A percentile compares a stretch with the other conserved stretches of the same genome.
Conservation (phyloP, 768 basidiomycete species). For the Phlegmacium glaucopus region DNA sequence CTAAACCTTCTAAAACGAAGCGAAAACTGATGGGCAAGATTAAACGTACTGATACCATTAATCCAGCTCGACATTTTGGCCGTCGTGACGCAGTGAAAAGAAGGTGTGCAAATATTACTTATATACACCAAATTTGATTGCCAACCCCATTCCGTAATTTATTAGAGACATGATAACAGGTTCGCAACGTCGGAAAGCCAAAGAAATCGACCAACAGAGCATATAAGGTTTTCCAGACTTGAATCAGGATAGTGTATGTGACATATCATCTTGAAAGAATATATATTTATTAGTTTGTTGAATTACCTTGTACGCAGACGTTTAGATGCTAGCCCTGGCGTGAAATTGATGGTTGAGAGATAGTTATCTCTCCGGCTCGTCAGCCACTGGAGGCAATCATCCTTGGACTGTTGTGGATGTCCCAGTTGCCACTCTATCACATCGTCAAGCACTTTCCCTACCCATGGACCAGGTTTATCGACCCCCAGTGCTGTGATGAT, state of each 20-base stretch:
- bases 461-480: constrained; percentile 66
- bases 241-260: not conserved
- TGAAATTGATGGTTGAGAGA: constrained; percentile 17
- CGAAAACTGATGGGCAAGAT: constrained; percentile 81
- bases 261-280: not conserved
- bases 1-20: constrained; percentile 88
- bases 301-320: constrained; percentile 32
- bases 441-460: constrained; percentile 55
- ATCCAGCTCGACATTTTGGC: constrained; percentile 65
- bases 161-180: constrained; percentile 75
- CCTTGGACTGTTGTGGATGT: constrained; percentile 62
- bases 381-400: constrained; percentile 72
- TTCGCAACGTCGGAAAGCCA: constrained; percentile 59
- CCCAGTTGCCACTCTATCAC: constrained; percentile 86
- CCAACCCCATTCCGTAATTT: not conserved
- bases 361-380: constrained; percentile 41
- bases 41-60: constrained; percentile 74
- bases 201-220: constrained; percentile 27
- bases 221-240: constrained; percentile 5
- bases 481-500: constrained; percentile 51
- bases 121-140: constrained; percentile 2
- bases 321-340: constrained; percentile 33
- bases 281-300: not conserved
- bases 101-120: constrained; percentile 39
- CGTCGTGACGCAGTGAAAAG: constrained; percentile 71